Evolutionary conservation across 1,139 yeast species (phyloP), one percentile per base, ranked within the genome.

Genomic region (Ogataea hybrid): DNA sequence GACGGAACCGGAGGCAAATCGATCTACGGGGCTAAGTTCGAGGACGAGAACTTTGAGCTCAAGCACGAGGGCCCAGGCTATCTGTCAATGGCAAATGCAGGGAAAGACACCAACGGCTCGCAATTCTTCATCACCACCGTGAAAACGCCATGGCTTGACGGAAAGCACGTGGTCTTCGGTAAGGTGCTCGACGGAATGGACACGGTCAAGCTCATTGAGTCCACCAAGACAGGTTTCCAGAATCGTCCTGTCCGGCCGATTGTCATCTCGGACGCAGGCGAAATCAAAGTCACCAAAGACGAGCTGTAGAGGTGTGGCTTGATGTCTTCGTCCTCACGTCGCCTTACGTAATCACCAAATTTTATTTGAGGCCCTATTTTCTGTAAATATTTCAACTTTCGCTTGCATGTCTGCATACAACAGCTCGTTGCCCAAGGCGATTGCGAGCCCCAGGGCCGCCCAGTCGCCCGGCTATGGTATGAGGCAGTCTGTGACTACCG

Each of bases 41-140:
- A 65, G 5, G 83, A 77, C 56, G 83, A 77, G 59, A 77, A 77
- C 65, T 77, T 77, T 55, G 54, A 56, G 30, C 68, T 77, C 58
- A 76, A 74, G 64, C 82, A 77, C 58, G 80, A 74, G 62, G 69
- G 78, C 61, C 77, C 79, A 34, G 77, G 76, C 62, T 62, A 79
- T 57, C 64, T 77, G 55, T 73, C 80, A 14, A 77, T 77, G 83
- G 83, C 83, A 49, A 77, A 77, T 53, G 74, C 82, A 25, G 83
- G 83, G 49, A 73, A 55, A 49, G 67, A 77, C 62, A 76, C 82
- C 62, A 77, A 77, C 52, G 83, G 83, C 4, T 75, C 81, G 20
- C 83, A 77, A 59, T 77, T 77, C 53, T 77, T 77, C 67, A 71
- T 77, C 57, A 77, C 82, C 51, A 77, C 82, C 16, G 81, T 71